A percentile compares a stretch with the other conserved stretches of the same genome.
Evolutionary conservation across 495 filamentous ascomycete species (phyloP).

Genomic region (Copromyces sp.): DNA sequence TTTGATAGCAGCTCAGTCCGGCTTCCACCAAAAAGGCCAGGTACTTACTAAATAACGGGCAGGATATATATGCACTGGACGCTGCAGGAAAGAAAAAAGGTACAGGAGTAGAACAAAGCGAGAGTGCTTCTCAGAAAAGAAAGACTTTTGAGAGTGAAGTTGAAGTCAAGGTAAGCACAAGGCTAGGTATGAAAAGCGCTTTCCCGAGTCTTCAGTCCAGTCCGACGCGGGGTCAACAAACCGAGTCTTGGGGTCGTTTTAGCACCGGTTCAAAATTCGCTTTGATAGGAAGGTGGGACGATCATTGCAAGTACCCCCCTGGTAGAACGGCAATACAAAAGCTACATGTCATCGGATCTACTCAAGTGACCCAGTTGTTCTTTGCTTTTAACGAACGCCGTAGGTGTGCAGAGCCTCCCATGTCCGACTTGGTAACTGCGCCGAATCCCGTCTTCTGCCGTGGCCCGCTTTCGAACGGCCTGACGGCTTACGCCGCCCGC

Average conservation of each 20-base stretch:
- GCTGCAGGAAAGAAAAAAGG: neutral
- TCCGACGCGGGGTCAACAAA: neutral
- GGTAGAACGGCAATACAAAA: neutral
- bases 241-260: neutral
- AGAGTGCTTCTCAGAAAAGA: neutral
- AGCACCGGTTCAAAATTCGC: neutral
- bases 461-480: neutral
- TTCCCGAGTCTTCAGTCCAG: neutral
- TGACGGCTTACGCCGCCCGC: neutral
- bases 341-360: neutral
- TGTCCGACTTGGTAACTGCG: neutral
- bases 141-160: neutral
- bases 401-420: neutral
- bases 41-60: neutral
- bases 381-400: neutral
- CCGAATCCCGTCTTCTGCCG: neutral
- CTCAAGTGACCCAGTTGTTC: neutral
- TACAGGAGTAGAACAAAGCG: neutral
- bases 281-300: neutral
- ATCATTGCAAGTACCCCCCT: neutral
- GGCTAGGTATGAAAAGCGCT: neutral
- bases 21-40: neutral
- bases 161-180: neutral
- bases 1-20: neutral
- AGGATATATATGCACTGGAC: neutral